Base-by-base conservation (phyloP, 768 basidiomycete species). In the Mycena kentingensis region DNA sequence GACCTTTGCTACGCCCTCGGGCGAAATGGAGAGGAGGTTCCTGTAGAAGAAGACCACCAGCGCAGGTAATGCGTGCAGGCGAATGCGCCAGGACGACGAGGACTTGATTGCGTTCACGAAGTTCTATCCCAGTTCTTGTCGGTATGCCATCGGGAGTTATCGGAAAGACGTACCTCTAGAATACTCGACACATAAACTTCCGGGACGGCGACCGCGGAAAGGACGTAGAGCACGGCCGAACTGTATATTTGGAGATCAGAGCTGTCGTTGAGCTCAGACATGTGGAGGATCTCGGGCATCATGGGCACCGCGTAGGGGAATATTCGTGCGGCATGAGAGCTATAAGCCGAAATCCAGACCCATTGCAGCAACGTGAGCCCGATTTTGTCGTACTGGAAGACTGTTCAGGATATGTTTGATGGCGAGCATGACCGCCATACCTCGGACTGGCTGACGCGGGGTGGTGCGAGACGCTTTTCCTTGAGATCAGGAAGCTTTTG, bases 1-100 rank as follows among this genome's bases (percentile, higher is more conserved):
- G 55, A 93, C 82, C 61, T 78, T 82, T 25, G 80, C 76, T 39
- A 90, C 79, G 31, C 82, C 83, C 18, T 77, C 70, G 42, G 85
- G 78, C 31, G 90, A 82, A 42, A 95, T 82, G 49, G 85, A 81
- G 53, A 93, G 71, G 50, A 95, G 78, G 65, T 95, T 93, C 41
- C 93, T 82, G 69, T 93, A 95, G 76, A 93, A 95, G 70, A 95
- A 91, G 29, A 93, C 85, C 26, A 91, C 86, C 55, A 97, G 71
- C 25, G 89, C 85, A n/a, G 93, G 93, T 52, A 96, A 73, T 19
- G 89, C 87, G 69, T 93, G 88, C 29, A 93, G 76, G 4, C 92
- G 85, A 62, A 94, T 92, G 49, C 90, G 82, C 93, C 93, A 97
- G 6, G 90, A 93, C 91, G 93, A 55, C 24, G 93, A 91, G 26